phyloP scores from a whole-genome alignment of 345 rosid genomes.

The Gossypium bickii region DNA sequence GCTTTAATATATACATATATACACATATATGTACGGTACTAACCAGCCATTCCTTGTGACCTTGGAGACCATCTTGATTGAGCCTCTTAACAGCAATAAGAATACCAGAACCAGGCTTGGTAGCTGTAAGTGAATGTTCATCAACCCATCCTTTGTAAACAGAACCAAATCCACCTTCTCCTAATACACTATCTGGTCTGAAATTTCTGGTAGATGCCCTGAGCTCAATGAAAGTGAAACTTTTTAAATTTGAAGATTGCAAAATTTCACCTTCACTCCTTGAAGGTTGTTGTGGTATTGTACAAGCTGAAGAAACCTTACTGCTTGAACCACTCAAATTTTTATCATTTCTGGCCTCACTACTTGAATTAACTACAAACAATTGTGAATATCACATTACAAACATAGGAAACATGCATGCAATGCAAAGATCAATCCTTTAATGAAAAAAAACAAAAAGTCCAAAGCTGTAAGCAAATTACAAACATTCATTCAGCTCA shows the following conservation, averaged over 20 bases:
- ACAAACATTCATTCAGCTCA: constrained; percentile 13
- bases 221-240: constrained; percentile 63
- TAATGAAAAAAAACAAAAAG: background rate
- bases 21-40: constrained; percentile 15
- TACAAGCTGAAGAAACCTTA: constrained; percentile 50
- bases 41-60: constrained; percentile 97
- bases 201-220: constrained; percentile 79
- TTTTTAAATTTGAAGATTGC: constrained; percentile 63
- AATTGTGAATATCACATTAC: background rate
- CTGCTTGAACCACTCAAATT: constrained; percentile 37
- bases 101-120: constrained; percentile 83
- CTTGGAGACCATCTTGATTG: constrained; percentile 83
- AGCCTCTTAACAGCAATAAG: constrained; percentile 87
- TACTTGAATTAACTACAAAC: constrained; percentile 55
- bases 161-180: constrained; percentile 97
- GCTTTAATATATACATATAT: too few relatives aligned
- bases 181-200: constrained; percentile 87
- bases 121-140: constrained; percentile 55
- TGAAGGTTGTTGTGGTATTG: constrained; percentile 48
- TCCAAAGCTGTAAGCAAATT: background rate
- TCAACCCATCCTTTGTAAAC: constrained; percentile 98
- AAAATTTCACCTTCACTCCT: constrained; percentile 89
- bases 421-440: background rate
- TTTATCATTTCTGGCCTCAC: constrained; percentile 48
- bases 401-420: too few relatives aligned